phyloP scores from a whole-genome alignment of 805 yeast genomes.

The Vanderwaltozyma verrucispora region DNA sequence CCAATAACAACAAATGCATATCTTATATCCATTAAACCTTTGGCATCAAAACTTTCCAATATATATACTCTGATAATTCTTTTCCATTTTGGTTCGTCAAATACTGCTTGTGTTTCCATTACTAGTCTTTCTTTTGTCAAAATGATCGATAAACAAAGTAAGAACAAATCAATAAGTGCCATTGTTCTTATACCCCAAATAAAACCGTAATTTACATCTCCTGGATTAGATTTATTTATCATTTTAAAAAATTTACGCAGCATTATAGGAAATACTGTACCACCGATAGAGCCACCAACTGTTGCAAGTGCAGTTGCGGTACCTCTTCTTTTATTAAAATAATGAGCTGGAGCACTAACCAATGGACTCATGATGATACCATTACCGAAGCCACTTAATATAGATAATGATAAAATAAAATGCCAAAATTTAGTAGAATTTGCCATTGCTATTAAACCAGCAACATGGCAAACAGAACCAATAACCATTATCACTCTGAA shows the following conservation, averaged over 20 bases:
- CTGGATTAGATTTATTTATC: conserved; percentile 1
- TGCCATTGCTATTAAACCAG: conserved; percentile 41
- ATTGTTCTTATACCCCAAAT: conserved; percentile 44
- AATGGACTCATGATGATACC: conserved; percentile 46
- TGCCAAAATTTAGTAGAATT: conserved; percentile 41
- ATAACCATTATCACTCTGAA: conserved; percentile 31
- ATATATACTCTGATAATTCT: conserved; percentile 17
- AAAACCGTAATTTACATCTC: conserved; percentile 30
- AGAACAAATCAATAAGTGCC: conserved; percentile 32
- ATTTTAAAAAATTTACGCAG: conserved; percentile 32
- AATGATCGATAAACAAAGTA: conserved; percentile 24
- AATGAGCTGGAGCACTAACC: conserved; percentile 50
- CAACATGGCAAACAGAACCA: conserved; percentile 33
- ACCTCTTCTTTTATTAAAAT: conserved; percentile 48
- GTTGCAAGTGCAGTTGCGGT: conserved; percentile 36
- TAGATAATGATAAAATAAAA: conserved; percentile 44
- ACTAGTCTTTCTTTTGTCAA: conserved; percentile 36
- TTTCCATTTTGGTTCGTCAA: conserved; percentile 5
- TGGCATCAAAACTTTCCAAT: conserved; percentile 23
- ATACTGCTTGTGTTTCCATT: background rate
- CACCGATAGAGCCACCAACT: conserved; percentile 42
- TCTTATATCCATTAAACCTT: conserved; percentile 33
- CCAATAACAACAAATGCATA: conserved; percentile 33
- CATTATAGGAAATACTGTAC: conserved; percentile 40
- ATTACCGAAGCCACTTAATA: conserved; percentile 43